phyloP scores from a whole-genome alignment of 2,329 filamentous ascomycete genomes.

The Fusarium tricinctum region DNA sequence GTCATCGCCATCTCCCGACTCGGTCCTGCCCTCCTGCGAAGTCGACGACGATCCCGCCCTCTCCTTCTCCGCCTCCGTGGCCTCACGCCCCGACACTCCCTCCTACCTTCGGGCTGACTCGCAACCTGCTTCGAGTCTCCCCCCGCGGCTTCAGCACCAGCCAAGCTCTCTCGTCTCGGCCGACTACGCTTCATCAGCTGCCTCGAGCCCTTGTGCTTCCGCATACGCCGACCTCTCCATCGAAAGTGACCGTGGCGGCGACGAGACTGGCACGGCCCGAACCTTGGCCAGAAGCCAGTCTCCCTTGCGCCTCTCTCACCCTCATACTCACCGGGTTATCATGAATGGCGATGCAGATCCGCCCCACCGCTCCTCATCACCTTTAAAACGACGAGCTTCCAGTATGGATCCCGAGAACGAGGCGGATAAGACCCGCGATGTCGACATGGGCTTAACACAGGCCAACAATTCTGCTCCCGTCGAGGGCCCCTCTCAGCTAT shows the following conservation, averaged over 20 bases:
- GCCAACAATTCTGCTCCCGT: slow-evolving; percentile 27
- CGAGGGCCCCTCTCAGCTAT: slow-evolving; percentile 34
- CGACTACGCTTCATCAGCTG: slow-evolving; percentile 68
- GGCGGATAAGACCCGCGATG: slow-evolving; percentile 59
- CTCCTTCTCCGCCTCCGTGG: slow-evolving; percentile 64
- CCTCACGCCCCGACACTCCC: slow-evolving; percentile 54
- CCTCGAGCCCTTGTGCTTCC: slow-evolving; percentile 69
- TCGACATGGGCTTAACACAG: slow-evolving; percentile 60
- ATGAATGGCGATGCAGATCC: slow-evolving; percentile 72
- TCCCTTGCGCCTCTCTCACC: slow-evolving; percentile 64
- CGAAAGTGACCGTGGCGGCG: slow-evolving; percentile 67
- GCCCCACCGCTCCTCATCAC: slow-evolving; percentile 73
- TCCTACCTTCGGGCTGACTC: slow-evolving; percentile 60
- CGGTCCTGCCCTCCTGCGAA: slow-evolving; percentile 67
- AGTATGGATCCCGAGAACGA: slow-evolving; percentile 69
- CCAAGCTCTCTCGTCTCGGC: slow-evolving; percentile 58
- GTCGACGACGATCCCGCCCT: slow-evolving; percentile 63
- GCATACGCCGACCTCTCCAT: slow-evolving; percentile 70
- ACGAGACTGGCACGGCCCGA: slow-evolving; percentile 60
- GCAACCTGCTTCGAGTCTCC: slow-evolving; percentile 64
- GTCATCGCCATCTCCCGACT: slow-evolving; percentile 60
- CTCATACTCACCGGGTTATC: slow-evolving; percentile 65
- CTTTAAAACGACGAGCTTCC: slow-evolving; percentile 73
- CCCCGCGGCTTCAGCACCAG: slow-evolving; percentile 65
- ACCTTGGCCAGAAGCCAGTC: slow-evolving; percentile 63